Percentiles rank a stretch among this genome's conserved stretches.
phyloP scores from a whole-genome alignment of 1,284 basidiomycete genomes.

The Sanghuangporus sanghuang region DNA sequence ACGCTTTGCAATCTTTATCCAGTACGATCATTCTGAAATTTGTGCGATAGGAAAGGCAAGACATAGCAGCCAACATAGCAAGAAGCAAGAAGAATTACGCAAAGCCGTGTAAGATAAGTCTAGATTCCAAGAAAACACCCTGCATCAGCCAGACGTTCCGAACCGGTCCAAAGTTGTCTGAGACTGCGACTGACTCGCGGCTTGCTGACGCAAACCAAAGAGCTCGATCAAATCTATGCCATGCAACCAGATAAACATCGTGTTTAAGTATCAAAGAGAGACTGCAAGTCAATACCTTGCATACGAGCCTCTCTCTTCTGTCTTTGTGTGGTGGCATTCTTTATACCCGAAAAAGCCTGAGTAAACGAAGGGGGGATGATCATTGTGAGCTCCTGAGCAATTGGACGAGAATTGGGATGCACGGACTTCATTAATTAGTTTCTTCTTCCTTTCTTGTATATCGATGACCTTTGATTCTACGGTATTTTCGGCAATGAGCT shows the following conservation, averaged over 20 bases:
- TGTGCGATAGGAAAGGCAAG: too few species aligned
- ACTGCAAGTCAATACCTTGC: slow-evolving; percentile 44
- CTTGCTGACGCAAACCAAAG: slow-evolving; percentile 41
- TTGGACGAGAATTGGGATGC: background rate
- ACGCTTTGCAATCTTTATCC: too few species aligned
- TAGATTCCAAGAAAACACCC: background rate
- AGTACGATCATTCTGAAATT: too few species aligned
- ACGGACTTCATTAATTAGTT: slow-evolving; percentile 60
- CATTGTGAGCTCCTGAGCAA: background rate
- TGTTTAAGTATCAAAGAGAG: background rate
- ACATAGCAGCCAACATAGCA: too few species aligned
- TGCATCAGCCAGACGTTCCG: background rate
- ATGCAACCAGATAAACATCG: background rate
- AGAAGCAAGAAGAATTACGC: too few species aligned
- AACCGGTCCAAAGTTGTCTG: slow-evolving; percentile 5
- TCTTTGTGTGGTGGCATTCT: slow-evolving; percentile 60
- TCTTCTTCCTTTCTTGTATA: slow-evolving; percentile 79
- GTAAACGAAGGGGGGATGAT: background rate
- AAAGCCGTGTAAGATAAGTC: too few species aligned
- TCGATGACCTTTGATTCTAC: slow-evolving; percentile 83
- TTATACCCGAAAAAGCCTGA: slow-evolving; percentile 77
- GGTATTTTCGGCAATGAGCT: slow-evolving; percentile 83
- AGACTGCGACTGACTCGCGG: slow-evolving; percentile 11
- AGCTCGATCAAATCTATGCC: slow-evolving; percentile 47
- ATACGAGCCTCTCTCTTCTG: slow-evolving; percentile 70